phyloP scores from a whole-genome alignment of 257 asterid genomes.

The Petunia secreta region DNA sequence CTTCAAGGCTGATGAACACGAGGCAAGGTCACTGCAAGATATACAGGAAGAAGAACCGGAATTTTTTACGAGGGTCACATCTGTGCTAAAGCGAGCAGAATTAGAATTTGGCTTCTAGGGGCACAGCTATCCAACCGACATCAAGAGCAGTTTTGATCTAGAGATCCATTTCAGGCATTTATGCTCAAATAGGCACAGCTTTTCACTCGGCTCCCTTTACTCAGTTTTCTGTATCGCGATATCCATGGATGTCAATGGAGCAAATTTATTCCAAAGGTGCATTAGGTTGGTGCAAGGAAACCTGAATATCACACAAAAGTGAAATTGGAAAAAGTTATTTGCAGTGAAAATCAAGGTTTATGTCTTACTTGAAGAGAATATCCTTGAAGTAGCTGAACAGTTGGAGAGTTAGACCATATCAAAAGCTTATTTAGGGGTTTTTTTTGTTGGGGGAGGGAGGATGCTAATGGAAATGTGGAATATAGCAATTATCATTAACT shows the following conservation, averaged over 20 bases:
- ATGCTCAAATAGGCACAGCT: background rate
- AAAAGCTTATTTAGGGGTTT: slow-evolving; percentile 9
- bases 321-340: background rate
- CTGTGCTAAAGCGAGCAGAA: slow-evolving; percentile 84
- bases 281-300: background rate
- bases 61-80: slow-evolving; percentile 62
- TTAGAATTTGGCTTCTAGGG: slow-evolving; percentile 56
- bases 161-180: slow-evolving; percentile 1
- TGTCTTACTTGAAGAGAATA: background rate
- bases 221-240: background rate
- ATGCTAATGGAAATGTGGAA: background rate
- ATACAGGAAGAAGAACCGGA: slow-evolving; percentile 75
- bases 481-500: background rate
- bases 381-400: slow-evolving; percentile 23
- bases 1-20: slow-evolving; percentile 88
- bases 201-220: background rate
- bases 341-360: slow-evolving; percentile 16
- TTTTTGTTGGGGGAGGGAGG: background rate
- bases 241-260: background rate
- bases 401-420: slow-evolving; percentile 10
- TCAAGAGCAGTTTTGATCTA: background rate
- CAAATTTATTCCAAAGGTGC: background rate
- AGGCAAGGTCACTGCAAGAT: slow-evolving; percentile 74
- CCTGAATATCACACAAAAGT: slow-evolving; percentile 11
- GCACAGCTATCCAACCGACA: background rate